Evolutionary conservation across 352 stramenopile species (phyloP), one percentile per base, ranked within the genome.

Genomic region (Phytophthora agathidicida): DNA sequence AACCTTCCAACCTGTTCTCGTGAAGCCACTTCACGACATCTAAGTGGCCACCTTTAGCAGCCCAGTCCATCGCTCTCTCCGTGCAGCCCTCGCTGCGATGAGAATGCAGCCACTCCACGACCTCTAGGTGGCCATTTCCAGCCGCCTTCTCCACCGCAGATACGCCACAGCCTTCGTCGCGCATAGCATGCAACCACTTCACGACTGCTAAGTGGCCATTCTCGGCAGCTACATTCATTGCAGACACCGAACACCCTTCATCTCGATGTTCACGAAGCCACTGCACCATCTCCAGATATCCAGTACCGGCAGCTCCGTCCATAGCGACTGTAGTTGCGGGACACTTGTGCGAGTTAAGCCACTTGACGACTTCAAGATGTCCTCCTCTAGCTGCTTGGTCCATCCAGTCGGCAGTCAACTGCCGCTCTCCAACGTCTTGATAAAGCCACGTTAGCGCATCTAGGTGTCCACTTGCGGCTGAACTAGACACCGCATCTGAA

Each of bases 1-100:
- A 68, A 7, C 60, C 60, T 16, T 63, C 60, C 9, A 32, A 31
- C 13, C 52, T 36, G 17, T 57, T 63, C n/a, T n/a, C 24, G 16
- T 63, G 45, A 22, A 68, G 52, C 60, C 60, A 68, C 22, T 64
- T 59, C 8, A 68, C 38, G 8, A 68, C 60, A 20, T 59, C 37
- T 32, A 64, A 59, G 28, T 68, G 60, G 3, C 60, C 60, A 17
- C 45, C 38, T 10, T 64, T 49, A n/a, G 60, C 60, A 24, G 44
- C 60, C 60, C 60, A 68, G 49, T 68, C 52, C 52, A 68, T 68
- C 6, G 60, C 52, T 33, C 60, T 36, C 13, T 59, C 30, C 5
- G 60, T 68, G 11, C 60, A 64, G n/a, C 51, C 59, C 63, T 68
- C 59, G 10, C 1, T 48, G 2, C 59, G 59, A 32, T 68, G 35